Percentiles rank a stretch among this genome's conserved stretches.
phyloP scores from a whole-genome alignment of 345 rosid genomes.

The Rubroshorea leprosula region DNA sequence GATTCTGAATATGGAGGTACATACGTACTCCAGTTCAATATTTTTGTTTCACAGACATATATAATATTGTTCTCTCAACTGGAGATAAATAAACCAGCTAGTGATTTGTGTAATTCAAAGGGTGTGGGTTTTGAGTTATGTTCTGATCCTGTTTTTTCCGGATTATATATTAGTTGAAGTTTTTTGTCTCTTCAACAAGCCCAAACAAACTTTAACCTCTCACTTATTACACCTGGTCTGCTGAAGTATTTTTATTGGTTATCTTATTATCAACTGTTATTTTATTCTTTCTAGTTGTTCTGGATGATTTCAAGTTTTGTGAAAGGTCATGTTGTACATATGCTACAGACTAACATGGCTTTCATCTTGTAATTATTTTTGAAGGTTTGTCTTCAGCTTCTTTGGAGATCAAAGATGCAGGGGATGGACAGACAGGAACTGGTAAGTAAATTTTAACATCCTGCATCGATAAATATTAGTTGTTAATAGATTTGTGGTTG shows the following conservation, averaged over 20 bases:
- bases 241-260: not conserved
- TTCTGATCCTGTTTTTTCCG: not conserved
- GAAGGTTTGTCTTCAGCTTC: slow-evolving; percentile 90
- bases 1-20: slow-evolving; percentile 95
- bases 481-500: not conserved
- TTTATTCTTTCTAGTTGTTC: not conserved
- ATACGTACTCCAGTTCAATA: slow-evolving; percentile 6
- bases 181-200: not conserved
- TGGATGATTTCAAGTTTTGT: not conserved
- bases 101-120: not conserved
- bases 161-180: no score
- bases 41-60: not conserved
- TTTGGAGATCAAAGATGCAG: slow-evolving; percentile 55
- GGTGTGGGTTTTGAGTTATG: not conserved
- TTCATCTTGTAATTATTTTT: not conserved
- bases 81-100: not conserved
- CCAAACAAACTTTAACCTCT: not conserved
- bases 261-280: not conserved
- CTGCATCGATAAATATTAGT: not conserved
- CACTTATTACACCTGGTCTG: not conserved
- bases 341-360: not conserved
- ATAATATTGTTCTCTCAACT: not conserved
- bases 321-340: not conserved
- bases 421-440: slow-evolving; percentile 45
- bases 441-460: slow-evolving; percentile 2